Evolutionary conservation across 352 stramenopile genomes (phyloP).

Genomic region (Aphanomyces invadans): DNA sequence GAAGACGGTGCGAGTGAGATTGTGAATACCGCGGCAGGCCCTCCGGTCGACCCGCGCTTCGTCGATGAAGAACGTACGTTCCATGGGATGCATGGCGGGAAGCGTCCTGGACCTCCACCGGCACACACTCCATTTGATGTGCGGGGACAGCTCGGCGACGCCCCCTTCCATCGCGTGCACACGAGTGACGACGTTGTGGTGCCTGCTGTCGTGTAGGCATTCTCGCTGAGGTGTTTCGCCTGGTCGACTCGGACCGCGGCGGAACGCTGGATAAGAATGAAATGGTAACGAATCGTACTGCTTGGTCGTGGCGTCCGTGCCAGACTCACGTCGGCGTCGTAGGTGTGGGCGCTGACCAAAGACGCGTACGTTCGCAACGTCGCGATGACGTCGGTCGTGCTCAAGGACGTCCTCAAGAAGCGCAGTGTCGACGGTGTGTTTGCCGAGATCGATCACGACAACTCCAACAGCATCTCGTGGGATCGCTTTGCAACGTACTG

Average conservation of each 20-base stretch:
- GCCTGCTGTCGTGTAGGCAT: slow-evolving; percentile 6
- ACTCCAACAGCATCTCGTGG: slow-evolving; percentile 40
- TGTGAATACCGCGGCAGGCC: neutral
- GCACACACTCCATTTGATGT: too few relatives aligned
- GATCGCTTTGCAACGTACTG: slow-evolving; percentile 45
- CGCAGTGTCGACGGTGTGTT: slow-evolving; percentile 33
- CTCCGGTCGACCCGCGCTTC: neutral
- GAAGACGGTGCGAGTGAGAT: neutral
- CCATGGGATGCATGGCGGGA: too few relatives aligned
- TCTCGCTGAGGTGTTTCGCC: slow-evolving; percentile 39
- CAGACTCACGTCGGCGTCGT: too few relatives aligned
- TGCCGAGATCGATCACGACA: slow-evolving; percentile 28
- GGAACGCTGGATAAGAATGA: slow-evolving; percentile 54
- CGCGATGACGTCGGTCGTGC: slow-evolving; percentile 37
- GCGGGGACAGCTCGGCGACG: too few relatives aligned
- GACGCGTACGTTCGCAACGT: slow-evolving; percentile 48
- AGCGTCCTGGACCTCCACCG: too few relatives aligned
- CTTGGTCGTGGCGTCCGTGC: too few relatives aligned
- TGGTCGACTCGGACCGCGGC: slow-evolving; percentile 64
- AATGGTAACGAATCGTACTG: slow-evolving; percentile 35
- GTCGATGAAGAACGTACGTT: slow-evolving; percentile 15
- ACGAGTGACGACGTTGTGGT: neutral
- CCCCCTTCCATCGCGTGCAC: neutral
- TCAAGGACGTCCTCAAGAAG: slow-evolving; percentile 53
- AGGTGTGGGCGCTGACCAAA: slow-evolving; percentile 48